Evolutionary conservation across 2,329 filamentous ascomycete species (phyloP).

Genomic region (Thermochaetoides dissita): DNA sequence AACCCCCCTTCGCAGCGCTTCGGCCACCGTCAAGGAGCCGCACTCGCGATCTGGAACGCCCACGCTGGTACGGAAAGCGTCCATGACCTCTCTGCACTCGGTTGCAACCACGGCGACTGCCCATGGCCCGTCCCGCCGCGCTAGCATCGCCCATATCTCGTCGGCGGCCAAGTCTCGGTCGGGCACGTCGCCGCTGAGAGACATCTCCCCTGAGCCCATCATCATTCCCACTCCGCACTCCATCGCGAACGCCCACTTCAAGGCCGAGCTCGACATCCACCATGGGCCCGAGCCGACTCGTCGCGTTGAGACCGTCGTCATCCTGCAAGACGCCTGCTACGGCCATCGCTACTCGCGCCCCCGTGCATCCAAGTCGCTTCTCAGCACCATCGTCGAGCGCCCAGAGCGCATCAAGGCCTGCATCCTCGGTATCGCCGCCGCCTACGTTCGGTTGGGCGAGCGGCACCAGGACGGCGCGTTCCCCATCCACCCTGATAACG

Average conservation of each 20-base stretch:
- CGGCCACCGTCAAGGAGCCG: conserved; percentile 18
- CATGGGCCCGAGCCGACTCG: conserved; percentile 30
- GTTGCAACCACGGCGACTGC: conserved; percentile 21
- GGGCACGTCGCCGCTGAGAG: conserved; percentile 23
- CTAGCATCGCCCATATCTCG: conserved; percentile 31
- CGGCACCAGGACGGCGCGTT: conserved; percentile 58
- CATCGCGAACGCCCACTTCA: conserved; percentile 56
- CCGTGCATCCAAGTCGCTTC: conserved; percentile 53
- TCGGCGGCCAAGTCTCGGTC: conserved; percentile 25
- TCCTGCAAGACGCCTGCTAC: conserved; percentile 89
- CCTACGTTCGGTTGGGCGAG: conserved; percentile 81
- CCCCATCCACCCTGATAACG: conserved; percentile 50
- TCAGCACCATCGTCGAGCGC: conserved; percentile 79
- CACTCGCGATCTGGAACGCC: conserved; percentile 36
- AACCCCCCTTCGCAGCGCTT: conserved; percentile 26
- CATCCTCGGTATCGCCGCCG: conserved; percentile 67
- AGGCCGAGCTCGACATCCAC: conserved; percentile 52
- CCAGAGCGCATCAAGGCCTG: conserved; percentile 81
- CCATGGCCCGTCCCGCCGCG: conserved; percentile 30
- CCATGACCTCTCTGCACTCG: conserved; percentile 41
- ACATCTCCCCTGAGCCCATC: conserved; percentile 21
- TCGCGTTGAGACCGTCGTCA: conserved; percentile 55
- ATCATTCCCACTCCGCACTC: conserved; percentile 33
- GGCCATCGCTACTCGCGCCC: conserved; percentile 83
- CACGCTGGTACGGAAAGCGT: conserved; percentile 40